Evolutionary conservation across 495 filamentous ascomycete species (phyloP).

Genomic region (Letharia columbiana): DNA sequence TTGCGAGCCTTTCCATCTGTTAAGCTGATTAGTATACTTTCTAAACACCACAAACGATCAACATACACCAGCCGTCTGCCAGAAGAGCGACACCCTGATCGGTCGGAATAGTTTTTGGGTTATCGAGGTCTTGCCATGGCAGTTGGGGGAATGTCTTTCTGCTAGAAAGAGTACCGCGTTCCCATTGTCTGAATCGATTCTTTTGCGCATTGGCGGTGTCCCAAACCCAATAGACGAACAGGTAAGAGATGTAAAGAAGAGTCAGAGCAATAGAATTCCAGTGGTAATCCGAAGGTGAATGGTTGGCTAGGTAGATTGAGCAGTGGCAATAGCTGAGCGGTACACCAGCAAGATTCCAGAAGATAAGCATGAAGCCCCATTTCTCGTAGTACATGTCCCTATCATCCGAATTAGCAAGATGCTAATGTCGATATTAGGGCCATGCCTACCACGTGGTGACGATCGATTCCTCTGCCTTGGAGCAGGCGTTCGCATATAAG

Average conservation of each 20-base stretch:
- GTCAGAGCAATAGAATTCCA: conserved; percentile 62
- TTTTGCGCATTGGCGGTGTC: conserved; percentile 89
- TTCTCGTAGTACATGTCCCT: conserved; percentile 99
- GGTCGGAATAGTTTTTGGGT: conserved; percentile 80
- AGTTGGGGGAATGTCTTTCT: conserved; percentile 90
- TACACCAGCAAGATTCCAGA: conserved; percentile 98
- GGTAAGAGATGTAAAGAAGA: conserved; percentile 60
- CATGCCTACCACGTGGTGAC: conserved; percentile 72
- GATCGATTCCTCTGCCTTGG: conserved; percentile 94
- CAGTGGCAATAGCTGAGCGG: conserved; percentile 96
- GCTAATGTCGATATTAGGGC: background rate
- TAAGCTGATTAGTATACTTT: conserved; percentile 3
- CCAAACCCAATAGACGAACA: conserved; percentile 89
- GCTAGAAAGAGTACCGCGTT: conserved; percentile 60
- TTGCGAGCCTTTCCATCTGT: conserved; percentile 77
- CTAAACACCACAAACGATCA: conserved; percentile 28
- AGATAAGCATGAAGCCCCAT: conserved; percentile 99
- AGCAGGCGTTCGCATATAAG: conserved; percentile 92
- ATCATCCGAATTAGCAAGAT: conserved; percentile 8
- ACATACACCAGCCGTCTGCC: conserved; percentile 75
- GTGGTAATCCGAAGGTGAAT: conserved; percentile 71
- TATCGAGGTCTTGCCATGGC: conserved; percentile 77
- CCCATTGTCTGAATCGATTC: conserved; percentile 80
- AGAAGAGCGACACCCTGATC: conserved; percentile 72
- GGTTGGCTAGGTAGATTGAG: conserved; percentile 86